A percentile compares a stretch with the other conserved stretches of the same genome.
phyloP scores from a whole-genome alignment of 768 basidiomycete genomes.

The Tulasnella sp. region DNA sequence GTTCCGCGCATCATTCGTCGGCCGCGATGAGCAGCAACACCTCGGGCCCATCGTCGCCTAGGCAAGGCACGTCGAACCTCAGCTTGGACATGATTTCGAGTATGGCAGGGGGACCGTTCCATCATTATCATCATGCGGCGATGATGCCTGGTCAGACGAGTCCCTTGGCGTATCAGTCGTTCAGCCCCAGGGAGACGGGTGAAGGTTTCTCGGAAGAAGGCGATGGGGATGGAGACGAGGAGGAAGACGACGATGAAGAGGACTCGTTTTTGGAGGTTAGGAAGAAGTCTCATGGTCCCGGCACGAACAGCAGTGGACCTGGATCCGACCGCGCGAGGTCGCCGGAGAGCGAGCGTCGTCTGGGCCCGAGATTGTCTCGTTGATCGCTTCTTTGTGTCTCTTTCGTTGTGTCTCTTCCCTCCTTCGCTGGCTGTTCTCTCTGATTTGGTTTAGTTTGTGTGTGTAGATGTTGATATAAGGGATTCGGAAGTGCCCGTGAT shows the following conservation, averaged over 20 bases:
- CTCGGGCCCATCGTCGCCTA: not conserved
- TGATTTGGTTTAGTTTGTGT: too few species aligned
- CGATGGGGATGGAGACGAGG: slow-evolving; percentile 5
- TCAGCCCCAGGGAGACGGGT: not conserved
- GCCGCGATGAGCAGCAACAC: not conserved
- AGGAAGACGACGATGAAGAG: slow-evolving; percentile 11
- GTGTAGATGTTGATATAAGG: too few species aligned
- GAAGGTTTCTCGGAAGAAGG: not conserved
- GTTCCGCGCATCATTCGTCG: not conserved
- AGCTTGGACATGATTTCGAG: not conserved
- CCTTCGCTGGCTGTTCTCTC: too few species aligned
- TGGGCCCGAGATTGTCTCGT: not conserved
- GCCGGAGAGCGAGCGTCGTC: not conserved
- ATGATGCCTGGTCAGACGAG: not conserved
- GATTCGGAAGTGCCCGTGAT: too few species aligned
- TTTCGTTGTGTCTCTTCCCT: not conserved
- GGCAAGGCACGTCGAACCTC: slow-evolving; percentile 1
- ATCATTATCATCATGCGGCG: not conserved
- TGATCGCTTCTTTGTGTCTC: not conserved
- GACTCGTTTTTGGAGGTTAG: slow-evolving; percentile 11
- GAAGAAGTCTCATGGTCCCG: not conserved
- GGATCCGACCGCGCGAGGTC: not conserved
- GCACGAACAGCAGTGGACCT: not conserved
- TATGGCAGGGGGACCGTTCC: slow-evolving; percentile 1
- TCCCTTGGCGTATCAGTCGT: slow-evolving; percentile 1